These are phyloP conservation scores for Chaetomidium leptoderma DNA, from an alignment of 495 filamentous ascomycete species.

Conservation along the genomic window DNA sequence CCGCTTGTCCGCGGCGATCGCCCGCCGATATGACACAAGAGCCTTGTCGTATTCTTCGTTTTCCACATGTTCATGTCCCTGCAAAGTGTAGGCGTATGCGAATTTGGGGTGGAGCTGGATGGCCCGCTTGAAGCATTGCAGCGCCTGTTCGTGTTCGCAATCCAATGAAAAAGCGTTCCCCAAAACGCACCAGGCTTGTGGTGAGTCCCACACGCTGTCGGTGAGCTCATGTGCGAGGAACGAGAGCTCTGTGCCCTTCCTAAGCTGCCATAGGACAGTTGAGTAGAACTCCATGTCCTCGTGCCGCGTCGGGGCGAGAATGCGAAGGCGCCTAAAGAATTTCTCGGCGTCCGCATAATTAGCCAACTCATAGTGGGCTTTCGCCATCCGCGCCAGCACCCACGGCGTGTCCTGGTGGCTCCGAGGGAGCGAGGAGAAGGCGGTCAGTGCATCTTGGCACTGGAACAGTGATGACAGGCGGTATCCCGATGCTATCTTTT, in stretches of 20 bases:
- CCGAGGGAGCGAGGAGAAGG: slow-evolving; percentile 63
- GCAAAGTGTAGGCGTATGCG: slow-evolving; percentile 91
- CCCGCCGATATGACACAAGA: slow-evolving; percentile 72
- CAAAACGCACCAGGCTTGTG: slow-evolving; percentile 91
- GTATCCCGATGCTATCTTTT: slow-evolving; percentile 76
- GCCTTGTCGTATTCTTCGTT: slow-evolving; percentile 98
- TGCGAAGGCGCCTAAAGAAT: slow-evolving; percentile 69
- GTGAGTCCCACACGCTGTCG: slow-evolving; percentile 78
- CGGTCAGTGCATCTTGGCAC: slow-evolving; percentile 67
- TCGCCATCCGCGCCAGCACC: slow-evolving; percentile 84
- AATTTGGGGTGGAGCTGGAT: slow-evolving; percentile 85
- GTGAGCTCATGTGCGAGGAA: slow-evolving; percentile 87
- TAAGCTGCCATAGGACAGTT: slow-evolving; percentile 93
- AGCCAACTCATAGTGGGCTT: slow-evolving; percentile 82
- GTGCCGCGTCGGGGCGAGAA: slow-evolving; percentile 69
- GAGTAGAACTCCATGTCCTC: slow-evolving; percentile 98
- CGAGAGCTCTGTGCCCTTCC: slow-evolving; percentile 84
- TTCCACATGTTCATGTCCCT: slow-evolving; percentile 92
- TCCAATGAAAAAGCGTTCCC: slow-evolving; percentile 96
- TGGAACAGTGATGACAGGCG: slow-evolving; percentile 71
- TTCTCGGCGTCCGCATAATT: slow-evolving; percentile 81
- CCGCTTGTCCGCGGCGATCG: slow-evolving; percentile 75
- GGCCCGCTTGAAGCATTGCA: slow-evolving; percentile 92
- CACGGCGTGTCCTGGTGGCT: slow-evolving; percentile 90
- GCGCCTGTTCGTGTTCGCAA: slow-evolving; percentile 87